These are phyloP conservation scores for Lactarius pseudohatsudake DNA, from an alignment of 768 basidiomycete species.

Conservation along the genomic window DNA sequence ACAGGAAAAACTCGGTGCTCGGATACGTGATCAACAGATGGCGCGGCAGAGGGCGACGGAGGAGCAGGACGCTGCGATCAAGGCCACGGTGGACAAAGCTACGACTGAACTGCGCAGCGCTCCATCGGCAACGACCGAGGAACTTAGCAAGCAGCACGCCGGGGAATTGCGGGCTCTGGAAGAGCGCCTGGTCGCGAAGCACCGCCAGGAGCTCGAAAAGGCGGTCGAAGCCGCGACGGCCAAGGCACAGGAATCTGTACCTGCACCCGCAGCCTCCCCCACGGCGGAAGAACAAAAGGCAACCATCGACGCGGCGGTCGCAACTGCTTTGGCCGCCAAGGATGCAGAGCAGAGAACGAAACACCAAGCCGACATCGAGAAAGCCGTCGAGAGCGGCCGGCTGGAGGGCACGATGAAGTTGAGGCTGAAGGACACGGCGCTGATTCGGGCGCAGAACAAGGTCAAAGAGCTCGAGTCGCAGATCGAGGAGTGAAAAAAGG, in stretches of 20 bases:
- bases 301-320: conserved; percentile 50
- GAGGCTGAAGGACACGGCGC: conserved; percentile 70
- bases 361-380: conserved; percentile 56
- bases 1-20: conserved; percentile 50
- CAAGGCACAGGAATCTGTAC: conserved; percentile 31
- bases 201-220: conserved; percentile 53
- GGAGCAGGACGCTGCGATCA: conserved; percentile 50
- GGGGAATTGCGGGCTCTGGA: conserved; percentile 60
- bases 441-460: conserved; percentile 57
- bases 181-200: conserved; percentile 50
- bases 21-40: conserved; percentile 51
- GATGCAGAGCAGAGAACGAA: conserved; percentile 47
- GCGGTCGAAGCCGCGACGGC: conserved; percentile 44
- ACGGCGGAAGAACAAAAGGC: conserved; percentile 39
- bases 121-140: conserved; percentile 38
- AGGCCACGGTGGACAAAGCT: conserved; percentile 57
- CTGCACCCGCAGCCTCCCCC: conserved; percentile 30
- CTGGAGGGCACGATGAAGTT: conserved; percentile 59
- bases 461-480: conserved; percentile 70
- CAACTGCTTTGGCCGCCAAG: conserved; percentile 49
- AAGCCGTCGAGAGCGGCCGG: conserved; percentile 69
- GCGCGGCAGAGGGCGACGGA: conserved; percentile 53
- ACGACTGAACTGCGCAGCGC: conserved; percentile 43
- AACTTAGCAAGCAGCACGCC: conserved; percentile 51
- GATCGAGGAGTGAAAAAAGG: conserved; percentile 55